Evolutionary conservation across 73 alveolate species (phyloP).

Genomic region (Loxodes magnus): DNA sequence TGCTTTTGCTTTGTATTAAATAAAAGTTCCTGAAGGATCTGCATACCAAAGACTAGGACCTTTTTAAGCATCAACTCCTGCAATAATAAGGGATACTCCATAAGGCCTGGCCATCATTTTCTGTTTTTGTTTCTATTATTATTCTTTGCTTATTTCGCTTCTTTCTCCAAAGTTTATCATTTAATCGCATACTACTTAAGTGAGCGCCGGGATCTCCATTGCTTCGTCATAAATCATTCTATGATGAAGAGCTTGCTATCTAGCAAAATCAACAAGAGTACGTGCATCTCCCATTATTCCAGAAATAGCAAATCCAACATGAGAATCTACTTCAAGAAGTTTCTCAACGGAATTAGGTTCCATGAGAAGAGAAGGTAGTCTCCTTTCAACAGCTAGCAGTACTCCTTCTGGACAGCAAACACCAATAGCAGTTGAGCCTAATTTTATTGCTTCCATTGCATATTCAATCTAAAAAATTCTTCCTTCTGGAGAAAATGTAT

Average conservation of each 20-base stretch:
- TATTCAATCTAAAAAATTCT: conserved; percentile 85
- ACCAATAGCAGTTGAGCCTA: conserved; percentile 70
- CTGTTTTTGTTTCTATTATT: conserved; percentile 23
- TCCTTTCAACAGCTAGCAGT: conserved; percentile 72
- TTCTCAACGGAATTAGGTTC: conserved; percentile 67
- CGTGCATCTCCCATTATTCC: conserved; percentile 92
- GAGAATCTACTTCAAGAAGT: conserved; percentile 62
- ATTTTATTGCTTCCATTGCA: conserved; percentile 87
- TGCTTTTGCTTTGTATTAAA: conserved; percentile 87
- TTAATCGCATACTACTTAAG: conserved; percentile 77
- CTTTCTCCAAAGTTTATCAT: conserved; percentile 94
- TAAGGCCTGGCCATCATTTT: conserved; percentile 83
- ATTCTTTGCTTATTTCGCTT: conserved; percentile 50
- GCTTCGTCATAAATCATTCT: conserved; percentile 78
- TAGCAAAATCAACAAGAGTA: conserved; percentile 83
- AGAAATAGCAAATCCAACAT: conserved; percentile 67
- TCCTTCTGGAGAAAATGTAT: conserved; percentile 92
- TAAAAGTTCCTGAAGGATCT: conserved; percentile 91
- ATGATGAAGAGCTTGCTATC: conserved; percentile 89
- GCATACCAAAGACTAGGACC: conserved; percentile 85
- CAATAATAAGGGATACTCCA: conserved; percentile 87
- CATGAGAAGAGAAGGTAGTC: conserved; percentile 56
- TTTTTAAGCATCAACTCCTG: conserved; percentile 85
- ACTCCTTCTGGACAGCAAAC: conserved; percentile 64
- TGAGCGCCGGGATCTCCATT: conserved; percentile 70